These are phyloP conservation scores for Psilocybe sp. DNA, from an alignment of 768 basidiomycete genomes.

Conservation along the genomic window DNA sequence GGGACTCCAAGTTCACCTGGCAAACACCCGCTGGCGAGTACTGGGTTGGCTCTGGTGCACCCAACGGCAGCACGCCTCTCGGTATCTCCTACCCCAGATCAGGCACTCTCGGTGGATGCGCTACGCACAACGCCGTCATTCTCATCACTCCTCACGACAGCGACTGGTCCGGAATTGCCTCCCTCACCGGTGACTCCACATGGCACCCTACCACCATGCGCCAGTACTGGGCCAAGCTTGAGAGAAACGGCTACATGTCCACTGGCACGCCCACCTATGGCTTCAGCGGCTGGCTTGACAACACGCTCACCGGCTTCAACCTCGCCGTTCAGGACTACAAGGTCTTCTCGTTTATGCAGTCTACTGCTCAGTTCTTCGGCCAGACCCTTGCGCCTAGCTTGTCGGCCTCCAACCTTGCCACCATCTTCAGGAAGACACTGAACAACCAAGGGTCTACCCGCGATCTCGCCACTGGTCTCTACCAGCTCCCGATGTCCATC, in stretches of 20 bases:
- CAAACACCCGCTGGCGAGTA: background rate
- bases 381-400: background rate
- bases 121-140: slow-evolving; percentile 2
- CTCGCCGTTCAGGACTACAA: slow-evolving; percentile 2
- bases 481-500: slow-evolving; percentile 2
- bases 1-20: slow-evolving; percentile 4
- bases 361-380: background rate
- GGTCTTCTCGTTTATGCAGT: background rate
- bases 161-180: slow-evolving; percentile 2
- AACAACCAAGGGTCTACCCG: background rate
- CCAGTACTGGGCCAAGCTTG: slow-evolving; percentile 1
- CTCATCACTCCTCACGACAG: slow-evolving; percentile 1
- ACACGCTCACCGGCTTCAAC: background rate
- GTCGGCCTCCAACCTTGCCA: background rate
- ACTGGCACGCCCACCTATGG: background rate
- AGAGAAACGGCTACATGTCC: background rate
- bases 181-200: background rate
- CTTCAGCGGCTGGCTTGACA: slow-evolving; percentile 1
- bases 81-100: slow-evolving; percentile 2
- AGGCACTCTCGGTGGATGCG: slow-evolving; percentile 2
- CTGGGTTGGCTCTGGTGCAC: slow-evolving; percentile 1
- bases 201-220: slow-evolving; percentile 2
- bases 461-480: slow-evolving; percentile 2
- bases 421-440: no score
- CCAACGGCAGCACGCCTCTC: background rate